Conservation (phyloP, 2,329 filamentous ascomycete genomes). For the Pyricularia grisea region DNA sequence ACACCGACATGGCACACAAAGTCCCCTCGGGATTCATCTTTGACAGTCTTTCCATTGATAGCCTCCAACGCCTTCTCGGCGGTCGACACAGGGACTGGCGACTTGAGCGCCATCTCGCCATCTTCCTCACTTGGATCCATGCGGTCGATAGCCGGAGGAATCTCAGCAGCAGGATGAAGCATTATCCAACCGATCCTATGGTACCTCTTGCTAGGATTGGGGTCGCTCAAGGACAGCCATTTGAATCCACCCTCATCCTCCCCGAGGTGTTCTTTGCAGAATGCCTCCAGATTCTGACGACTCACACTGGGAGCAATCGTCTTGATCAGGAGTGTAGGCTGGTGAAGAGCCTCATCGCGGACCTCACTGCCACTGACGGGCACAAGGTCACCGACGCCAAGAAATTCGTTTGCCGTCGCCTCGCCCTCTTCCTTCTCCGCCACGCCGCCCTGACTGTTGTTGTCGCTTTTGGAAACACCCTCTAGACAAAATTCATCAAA, state of each 20-base stretch:
- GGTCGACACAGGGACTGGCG: constrained; percentile 43
- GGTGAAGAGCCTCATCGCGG: constrained; percentile 76
- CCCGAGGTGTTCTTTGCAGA: constrained; percentile 89
- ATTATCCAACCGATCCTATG: constrained; percentile 99
- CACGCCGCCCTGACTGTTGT: constrained; percentile 73
- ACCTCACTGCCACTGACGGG: constrained; percentile 78
- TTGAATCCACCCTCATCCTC: constrained; percentile 89
- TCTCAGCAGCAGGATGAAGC: constrained; percentile 69
- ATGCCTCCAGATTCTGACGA: constrained; percentile 83
- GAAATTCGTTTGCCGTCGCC: constrained; percentile 80
- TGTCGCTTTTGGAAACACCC: constrained; percentile 87
- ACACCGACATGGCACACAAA: constrained; percentile 97
- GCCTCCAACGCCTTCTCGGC: constrained; percentile 84
- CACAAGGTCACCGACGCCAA: constrained; percentile 85
- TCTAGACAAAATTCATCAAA: constrained; percentile 96
- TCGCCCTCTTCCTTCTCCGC: constrained; percentile 95
- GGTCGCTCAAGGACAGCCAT: constrained; percentile 91
- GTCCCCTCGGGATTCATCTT: constrained; percentile 86
- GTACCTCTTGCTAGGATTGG: constrained; percentile 93
- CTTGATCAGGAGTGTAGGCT: constrained; percentile 93
- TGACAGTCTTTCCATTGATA: constrained; percentile 96
- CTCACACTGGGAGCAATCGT: constrained; percentile 95
- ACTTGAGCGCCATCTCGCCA: constrained; percentile 46
- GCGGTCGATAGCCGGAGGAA: constrained; percentile 48
- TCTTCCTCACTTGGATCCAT: constrained; percentile 61